phyloP scores from a whole-genome alignment of 169 alveolate species.

The Eimeria sp. region DNA sequence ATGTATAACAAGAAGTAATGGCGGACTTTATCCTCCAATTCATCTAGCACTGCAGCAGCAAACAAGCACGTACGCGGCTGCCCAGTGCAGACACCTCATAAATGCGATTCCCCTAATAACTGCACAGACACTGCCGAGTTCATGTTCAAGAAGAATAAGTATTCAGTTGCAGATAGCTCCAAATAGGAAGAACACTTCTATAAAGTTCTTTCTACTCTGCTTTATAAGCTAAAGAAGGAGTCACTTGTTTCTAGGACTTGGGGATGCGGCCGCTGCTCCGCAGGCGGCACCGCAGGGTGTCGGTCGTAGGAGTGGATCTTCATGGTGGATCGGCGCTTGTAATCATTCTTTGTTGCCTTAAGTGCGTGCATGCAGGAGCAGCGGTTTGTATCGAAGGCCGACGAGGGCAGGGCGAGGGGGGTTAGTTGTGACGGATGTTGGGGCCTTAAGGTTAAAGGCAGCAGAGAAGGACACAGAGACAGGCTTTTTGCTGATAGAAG shows the following conservation, averaged over 20 bases:
- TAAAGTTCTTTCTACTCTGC: background rate
- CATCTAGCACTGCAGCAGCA: conserved; percentile 70
- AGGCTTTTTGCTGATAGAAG: too few relatives aligned
- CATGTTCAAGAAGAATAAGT: background rate
- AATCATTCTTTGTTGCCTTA: background rate
- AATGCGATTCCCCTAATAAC: too few relatives aligned
- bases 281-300: background rate
- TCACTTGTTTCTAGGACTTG: conserved; percentile 52
- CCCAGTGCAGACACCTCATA: too few relatives aligned
- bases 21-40: conserved; percentile 82
- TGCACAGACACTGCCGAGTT: too few relatives aligned
- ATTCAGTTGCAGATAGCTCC: background rate
- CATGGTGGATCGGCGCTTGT: background rate
- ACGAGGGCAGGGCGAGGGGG: too few relatives aligned
- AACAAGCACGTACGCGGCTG: background rate
- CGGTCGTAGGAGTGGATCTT: background rate
- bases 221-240: background rate
- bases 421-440: too few relatives aligned
- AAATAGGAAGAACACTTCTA: too few relatives aligned
- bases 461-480: too few relatives aligned
- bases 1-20: conserved; percentile 76
- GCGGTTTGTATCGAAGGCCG: too few relatives aligned
- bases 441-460: too few relatives aligned
- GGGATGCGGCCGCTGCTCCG: conserved; percentile 23
- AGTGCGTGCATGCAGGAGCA: too few relatives aligned